These are phyloP conservation scores for Hyaloperonospora brassicae DNA, from an alignment of 352 stramenopile genomes.

Conservation along the genomic window DNA sequence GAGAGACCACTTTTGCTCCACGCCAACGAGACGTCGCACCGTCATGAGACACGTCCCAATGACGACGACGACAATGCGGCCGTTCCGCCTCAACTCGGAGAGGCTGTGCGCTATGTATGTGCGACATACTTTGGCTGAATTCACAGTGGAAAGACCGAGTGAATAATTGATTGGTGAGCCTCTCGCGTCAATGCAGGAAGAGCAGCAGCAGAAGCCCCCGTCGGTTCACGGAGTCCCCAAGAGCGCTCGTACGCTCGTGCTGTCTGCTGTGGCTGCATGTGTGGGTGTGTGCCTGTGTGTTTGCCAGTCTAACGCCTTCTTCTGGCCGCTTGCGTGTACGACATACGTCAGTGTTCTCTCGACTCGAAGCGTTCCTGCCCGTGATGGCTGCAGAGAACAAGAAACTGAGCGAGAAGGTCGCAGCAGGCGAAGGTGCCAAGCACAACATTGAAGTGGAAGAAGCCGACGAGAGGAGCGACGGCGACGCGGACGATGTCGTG, in stretches of 20 bases:
- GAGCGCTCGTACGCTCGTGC: slow-evolving; percentile 42
- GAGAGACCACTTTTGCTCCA: no score
- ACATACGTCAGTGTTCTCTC: slow-evolving; percentile 48
- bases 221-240: slow-evolving; percentile 47
- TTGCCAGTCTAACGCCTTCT: not conserved
- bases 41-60: no score
- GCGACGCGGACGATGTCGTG: slow-evolving; percentile 18
- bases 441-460: slow-evolving; percentile 70
- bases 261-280: not conserved
- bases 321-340: not conserved
- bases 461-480: slow-evolving; percentile 19
- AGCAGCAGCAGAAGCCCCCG: slow-evolving; percentile 25
- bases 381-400: slow-evolving; percentile 71
- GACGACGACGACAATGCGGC: no score
- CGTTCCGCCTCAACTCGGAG: no score
- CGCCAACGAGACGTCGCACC: no score
- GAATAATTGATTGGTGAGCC: not conserved
- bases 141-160: no score
- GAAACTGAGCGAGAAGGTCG: slow-evolving; percentile 56
- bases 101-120: no score
- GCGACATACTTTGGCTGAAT: no score
- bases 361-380: slow-evolving; percentile 64
- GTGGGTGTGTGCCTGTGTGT: no score
- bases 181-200: slow-evolving; percentile 11
- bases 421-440: slow-evolving; percentile 44